Evolutionary conservation across 768 basidiomycete species (phyloP).

Genomic region (Melanogaster broomeanus): DNA sequence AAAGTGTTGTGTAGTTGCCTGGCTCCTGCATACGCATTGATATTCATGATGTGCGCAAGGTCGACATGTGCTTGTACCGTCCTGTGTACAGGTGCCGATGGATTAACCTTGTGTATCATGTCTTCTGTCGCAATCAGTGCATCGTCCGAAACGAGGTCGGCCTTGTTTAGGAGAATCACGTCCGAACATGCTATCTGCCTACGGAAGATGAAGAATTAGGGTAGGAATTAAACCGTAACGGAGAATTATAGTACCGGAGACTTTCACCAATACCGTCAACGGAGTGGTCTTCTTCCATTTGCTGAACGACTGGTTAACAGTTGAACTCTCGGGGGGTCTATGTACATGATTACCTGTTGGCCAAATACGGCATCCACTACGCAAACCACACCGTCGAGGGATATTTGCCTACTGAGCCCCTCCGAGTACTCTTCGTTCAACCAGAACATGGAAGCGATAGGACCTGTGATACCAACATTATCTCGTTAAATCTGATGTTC

Average conservation of each 20-base stretch:
- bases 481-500: background rate
- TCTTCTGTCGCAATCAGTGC: constrained; percentile 51
- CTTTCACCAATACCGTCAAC: constrained; percentile 74
- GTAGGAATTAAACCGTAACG: background rate
- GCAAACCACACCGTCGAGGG: constrained; percentile 87
- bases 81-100: constrained; percentile 69
- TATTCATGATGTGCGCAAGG: constrained; percentile 72
- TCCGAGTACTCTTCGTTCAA: constrained; percentile 78
- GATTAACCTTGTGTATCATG: constrained; percentile 77
- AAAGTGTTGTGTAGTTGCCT: constrained; percentile 23
- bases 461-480: constrained; percentile 46
- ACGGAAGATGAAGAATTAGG: constrained; percentile 5
- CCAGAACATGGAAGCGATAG: constrained; percentile 87
- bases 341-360: constrained; percentile 40
- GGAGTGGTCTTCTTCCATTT: constrained; percentile 80
- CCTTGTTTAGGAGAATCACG: constrained; percentile 90
- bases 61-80: constrained; percentile 77
- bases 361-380: constrained; percentile 92
- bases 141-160: constrained; percentile 62
- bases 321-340: constrained; percentile 33
- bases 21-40: constrained; percentile 73
- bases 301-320: constrained; percentile 43
- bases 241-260: constrained; percentile 54
- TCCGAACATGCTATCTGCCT: constrained; percentile 96
- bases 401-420: constrained; percentile 69